Percentiles rank a stretch among this genome's conserved stretches.
These are phyloP conservation scores for Cryptococcus sp. DNA, from an alignment of 1,284 basidiomycete species.

Conservation along the genomic window DNA sequence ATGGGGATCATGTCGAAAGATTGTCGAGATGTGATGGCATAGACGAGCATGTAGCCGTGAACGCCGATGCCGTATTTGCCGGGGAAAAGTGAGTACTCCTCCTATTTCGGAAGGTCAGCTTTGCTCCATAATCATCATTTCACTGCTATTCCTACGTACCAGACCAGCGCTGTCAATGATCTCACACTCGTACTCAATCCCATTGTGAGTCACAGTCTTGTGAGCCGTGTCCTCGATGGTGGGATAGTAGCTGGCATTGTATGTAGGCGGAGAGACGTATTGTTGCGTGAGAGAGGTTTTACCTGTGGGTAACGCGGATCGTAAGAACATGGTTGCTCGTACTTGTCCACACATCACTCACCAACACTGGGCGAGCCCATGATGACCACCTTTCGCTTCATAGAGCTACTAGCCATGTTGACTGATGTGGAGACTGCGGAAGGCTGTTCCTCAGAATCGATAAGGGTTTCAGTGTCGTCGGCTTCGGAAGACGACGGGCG, in stretches of 20 bases:
- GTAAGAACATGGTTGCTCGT: neutral
- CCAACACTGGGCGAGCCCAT: constrained; percentile 78
- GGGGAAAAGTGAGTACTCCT: constrained; percentile 81
- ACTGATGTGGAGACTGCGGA: neutral
- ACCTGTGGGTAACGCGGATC: constrained; percentile 55
- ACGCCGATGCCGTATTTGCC: constrained; percentile 80
- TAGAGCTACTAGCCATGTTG: constrained; percentile 19
- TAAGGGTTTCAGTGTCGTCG: neutral
- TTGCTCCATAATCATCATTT: no score
- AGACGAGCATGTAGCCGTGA: constrained; percentile 86
- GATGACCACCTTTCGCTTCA: constrained; percentile 79
- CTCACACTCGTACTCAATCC: constrained; percentile 87
- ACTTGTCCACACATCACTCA: constrained; percentile 51
- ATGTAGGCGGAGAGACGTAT: constrained; percentile 67
- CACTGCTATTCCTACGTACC: constrained; percentile 40
- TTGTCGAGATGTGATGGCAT: constrained; percentile 86
- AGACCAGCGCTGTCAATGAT: constrained; percentile 98
- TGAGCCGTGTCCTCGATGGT: constrained; percentile 89
- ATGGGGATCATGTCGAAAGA: constrained; percentile 97
- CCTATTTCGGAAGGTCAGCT: constrained; percentile 57
- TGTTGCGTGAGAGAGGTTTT: constrained; percentile 77
- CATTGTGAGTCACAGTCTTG: constrained; percentile 81
- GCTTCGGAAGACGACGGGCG: neutral
- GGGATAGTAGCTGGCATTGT: constrained; percentile 84
- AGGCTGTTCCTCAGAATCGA: neutral